phyloP scores from a whole-genome alignment of 441 rosid species.

The Eutrema salsugineum region DNA sequence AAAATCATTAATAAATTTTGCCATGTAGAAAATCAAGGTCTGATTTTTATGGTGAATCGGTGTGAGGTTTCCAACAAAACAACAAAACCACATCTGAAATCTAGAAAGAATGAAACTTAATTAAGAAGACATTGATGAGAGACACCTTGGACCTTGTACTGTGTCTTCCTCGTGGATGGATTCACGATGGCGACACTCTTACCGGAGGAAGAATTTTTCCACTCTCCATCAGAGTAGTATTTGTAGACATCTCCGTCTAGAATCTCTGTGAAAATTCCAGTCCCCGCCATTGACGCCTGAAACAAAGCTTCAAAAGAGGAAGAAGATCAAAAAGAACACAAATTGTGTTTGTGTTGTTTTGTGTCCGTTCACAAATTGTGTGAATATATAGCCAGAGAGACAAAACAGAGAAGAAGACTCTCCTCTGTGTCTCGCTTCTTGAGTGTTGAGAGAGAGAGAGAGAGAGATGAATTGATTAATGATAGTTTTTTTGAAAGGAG shows the following conservation, averaged over 20 bases:
- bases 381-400: slow-evolving; percentile 13
- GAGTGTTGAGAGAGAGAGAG: slow-evolving; percentile 8
- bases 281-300: slow-evolving; percentile 62
- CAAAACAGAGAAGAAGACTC: slow-evolving; percentile 15
- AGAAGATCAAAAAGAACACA: neutral
- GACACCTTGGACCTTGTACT: slow-evolving; percentile 92
- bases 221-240: slow-evolving; percentile 79
- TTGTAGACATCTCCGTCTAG: slow-evolving; percentile 77
- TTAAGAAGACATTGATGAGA: neutral
- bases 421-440: slow-evolving; percentile 22
- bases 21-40: neutral
- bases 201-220: slow-evolving; percentile 79
- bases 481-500: slow-evolving; percentile 9
- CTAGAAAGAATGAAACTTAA: neutral
- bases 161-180: slow-evolving; percentile 80
- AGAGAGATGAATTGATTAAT: neutral
- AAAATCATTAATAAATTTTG: neutral
- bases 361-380: slow-evolving; percentile 10
- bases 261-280: slow-evolving; percentile 68
- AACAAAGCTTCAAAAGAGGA: neutral
- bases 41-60: neutral
- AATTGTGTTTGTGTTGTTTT: neutral
- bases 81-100: neutral
- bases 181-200: slow-evolving; percentile 79
- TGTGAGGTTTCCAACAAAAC: neutral